Evolutionary conservation across 2,329 filamentous ascomycete genomes (phyloP).

Genomic region (Didymella keratinophila): DNA sequence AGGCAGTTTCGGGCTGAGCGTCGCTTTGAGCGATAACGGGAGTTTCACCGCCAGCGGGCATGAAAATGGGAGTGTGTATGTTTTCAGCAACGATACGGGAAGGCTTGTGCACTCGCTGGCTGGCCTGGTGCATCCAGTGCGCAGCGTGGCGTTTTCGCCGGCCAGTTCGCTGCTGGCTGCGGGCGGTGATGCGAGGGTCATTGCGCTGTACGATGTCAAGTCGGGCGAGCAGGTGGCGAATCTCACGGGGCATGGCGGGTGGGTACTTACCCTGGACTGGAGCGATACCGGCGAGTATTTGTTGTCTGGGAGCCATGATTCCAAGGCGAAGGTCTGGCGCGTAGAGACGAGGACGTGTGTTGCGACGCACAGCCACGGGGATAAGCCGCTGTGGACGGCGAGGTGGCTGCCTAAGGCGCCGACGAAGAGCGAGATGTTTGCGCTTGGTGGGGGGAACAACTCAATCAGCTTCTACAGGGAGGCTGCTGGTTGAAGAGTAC

Average conservation of each 20-base stretch:
- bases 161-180: conserved; percentile 84
- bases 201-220: conserved; percentile 89
- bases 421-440: conserved; percentile 52
- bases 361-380: conserved; percentile 90
- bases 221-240: conserved; percentile 94
- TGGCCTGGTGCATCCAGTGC: conserved; percentile 85
- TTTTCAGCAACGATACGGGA: conserved; percentile 92
- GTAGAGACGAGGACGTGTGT: conserved; percentile 85
- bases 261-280: conserved; percentile 93
- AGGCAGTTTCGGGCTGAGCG: conserved; percentile 87
- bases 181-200: conserved; percentile 85
- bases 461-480: conserved; percentile 52
- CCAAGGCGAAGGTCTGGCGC: conserved; percentile 96
- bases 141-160: conserved; percentile 87
- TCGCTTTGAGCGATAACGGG: conserved; percentile 82
- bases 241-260: conserved; percentile 78
- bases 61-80: conserved; percentile 88
- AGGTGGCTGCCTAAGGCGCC: conserved; percentile 51
- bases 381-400: conserved; percentile 51
- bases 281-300: conserved; percentile 91
- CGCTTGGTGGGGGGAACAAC: conserved; percentile 48
- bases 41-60: conserved; percentile 90
- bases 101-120: conserved; percentile 85
- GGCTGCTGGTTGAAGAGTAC: conserved; percentile 45
- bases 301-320: conserved; percentile 87